phyloP scores from a whole-genome alignment of 176 grass and related monocot genomes.

The Rhynchospora pubera region DNA sequence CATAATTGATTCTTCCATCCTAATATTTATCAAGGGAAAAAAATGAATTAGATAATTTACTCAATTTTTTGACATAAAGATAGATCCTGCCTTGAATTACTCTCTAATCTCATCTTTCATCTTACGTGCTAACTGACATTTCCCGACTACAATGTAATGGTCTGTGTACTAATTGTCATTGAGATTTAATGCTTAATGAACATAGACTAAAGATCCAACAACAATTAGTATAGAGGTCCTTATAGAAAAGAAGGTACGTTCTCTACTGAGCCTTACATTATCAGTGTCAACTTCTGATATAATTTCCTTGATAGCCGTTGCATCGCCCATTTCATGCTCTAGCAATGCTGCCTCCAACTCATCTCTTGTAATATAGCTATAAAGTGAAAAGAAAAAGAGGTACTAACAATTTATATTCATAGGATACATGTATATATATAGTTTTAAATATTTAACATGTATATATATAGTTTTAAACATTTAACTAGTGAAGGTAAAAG shows the following conservation, averaged over 20 bases:
- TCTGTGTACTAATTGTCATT: background rate
- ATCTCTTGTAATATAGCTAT: constrained; percentile 93
- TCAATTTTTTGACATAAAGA: background rate
- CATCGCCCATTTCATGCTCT: constrained; percentile 89
- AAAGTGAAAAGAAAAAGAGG: background rate
- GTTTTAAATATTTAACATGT: no score
- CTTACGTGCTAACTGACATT: background rate
- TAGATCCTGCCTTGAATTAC: background rate
- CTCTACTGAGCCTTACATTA: constrained; percentile 50
- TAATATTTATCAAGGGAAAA: constrained; percentile 8
- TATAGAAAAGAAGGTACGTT: background rate
- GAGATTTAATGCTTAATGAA: background rate
- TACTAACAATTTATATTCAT: background rate
- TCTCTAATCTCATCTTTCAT: background rate
- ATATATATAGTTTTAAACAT: background rate
- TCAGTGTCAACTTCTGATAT: constrained; percentile 94
- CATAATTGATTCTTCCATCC: constrained; percentile 98
- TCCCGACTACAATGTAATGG: background rate
- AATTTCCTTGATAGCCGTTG: constrained; percentile 79
- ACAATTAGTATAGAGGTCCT: background rate
- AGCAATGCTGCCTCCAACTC: constrained; percentile 86
- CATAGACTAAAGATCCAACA: background rate
- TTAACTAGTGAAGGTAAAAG: background rate
- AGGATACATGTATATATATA: background rate
- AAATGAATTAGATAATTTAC: background rate